Base-by-base conservation (phyloP, 2,329 filamentous ascomycete species). In the Orbilia ellipsospora region DNA sequence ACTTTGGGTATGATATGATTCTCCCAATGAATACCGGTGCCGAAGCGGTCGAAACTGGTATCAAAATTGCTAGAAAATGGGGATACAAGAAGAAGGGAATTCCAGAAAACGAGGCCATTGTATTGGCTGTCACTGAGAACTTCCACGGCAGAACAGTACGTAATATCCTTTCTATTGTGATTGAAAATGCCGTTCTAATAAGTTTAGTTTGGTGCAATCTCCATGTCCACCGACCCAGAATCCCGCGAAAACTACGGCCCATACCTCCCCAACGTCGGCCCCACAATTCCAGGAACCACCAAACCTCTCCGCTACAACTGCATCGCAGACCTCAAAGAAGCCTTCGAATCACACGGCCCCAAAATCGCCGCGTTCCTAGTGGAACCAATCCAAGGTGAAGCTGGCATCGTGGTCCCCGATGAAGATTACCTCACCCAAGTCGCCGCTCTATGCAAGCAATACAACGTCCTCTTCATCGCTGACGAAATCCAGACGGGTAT, bases 1-100 rank as follows among this genome's bases (percentile, higher is more conserved):
- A 77, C 55, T 97, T 97, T 82, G 93, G 93, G 77, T 98, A 96
- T 82, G 94, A 98, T 83, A 97, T 97, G 94, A 93, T 97, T 40
- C 84, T 98, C 82, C 94, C 94, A 78, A 97, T 98, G 94, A 97
- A 97, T 86, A 98, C 94, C 1, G 94, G 94, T 73, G 94, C 94
- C 20, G 94, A 98, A 84, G 94, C 94, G 7, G 93, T 97, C 42
- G 94, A 98, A 87, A 97, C 94, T 0, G 94, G 91, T 12, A 90
- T 98, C 84, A 98, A 98, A 87, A 90, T 98, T 83, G 94, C 94
- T 73, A 88, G 94, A 78, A 98, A 98, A 84, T 98, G 94, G 94
- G 94, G 93, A 4, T 97, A 97, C 87, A 97, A 97, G 85, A 89
- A 92, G 82, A 97, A 98, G 87, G 90, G 90, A 20, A 94, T 98